These are phyloP conservation scores for Anethum foeniculum DNA, from an alignment of 140 eudicot genomes.

Conservation along the genomic window DNA sequence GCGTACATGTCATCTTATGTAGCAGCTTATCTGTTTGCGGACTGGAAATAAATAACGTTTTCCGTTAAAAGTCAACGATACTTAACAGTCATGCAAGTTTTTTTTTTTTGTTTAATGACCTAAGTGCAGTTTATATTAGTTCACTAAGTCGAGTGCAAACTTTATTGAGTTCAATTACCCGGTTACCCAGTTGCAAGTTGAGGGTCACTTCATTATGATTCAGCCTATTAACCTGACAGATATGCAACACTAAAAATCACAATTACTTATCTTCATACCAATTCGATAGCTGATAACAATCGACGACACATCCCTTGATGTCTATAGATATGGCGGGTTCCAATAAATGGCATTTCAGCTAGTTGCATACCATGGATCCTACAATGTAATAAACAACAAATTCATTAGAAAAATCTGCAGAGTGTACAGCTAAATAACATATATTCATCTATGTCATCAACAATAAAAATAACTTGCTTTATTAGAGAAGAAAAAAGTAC, in stretches of 20 bases:
- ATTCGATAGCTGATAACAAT: conserved; percentile 72
- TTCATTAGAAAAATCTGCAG: background rate
- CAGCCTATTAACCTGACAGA: background rate
- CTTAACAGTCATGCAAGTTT: no score
- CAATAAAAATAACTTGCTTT: background rate
- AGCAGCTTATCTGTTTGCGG: no score
- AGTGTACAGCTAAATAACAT: background rate
- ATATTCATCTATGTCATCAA: background rate
- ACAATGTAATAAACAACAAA: conserved; percentile 11
- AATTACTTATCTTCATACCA: conserved; percentile 35
- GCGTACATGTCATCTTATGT: no score
- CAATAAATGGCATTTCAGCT: conserved; percentile 95
- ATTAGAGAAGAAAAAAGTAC: background rate
- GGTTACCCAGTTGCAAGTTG: no score
- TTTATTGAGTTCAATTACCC: no score
- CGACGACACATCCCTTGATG: conserved; percentile 94
- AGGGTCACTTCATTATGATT: no score
- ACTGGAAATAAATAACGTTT: no score
- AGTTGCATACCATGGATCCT: conserved; percentile 79
- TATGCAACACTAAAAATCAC: background rate
- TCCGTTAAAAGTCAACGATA: no score
- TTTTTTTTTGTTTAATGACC: no score
- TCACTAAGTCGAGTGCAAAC: no score
- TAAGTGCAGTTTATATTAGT: no score
- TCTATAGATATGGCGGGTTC: conserved; percentile 84